Evolutionary conservation across 169 alveolate genomes (phyloP).

Genomic region (Theileria equi): DNA sequence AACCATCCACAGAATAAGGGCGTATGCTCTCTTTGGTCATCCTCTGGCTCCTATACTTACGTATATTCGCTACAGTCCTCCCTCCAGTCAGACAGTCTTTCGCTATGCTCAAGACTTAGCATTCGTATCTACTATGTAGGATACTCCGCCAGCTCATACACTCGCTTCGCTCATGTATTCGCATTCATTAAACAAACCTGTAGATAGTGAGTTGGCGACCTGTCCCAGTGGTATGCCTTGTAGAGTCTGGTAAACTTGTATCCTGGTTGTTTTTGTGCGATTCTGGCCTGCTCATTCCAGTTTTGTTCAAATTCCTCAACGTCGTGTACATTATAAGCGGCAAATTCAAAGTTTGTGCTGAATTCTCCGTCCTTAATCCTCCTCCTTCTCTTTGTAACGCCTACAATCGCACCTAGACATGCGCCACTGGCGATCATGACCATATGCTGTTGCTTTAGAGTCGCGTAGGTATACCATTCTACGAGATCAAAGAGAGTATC

Average conservation of each 20-base stretch:
- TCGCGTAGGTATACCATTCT: constrained; percentile 63
- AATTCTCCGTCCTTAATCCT: constrained; percentile 68
- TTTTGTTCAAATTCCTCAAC: constrained; percentile 56
- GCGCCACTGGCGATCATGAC: constrained; percentile 69
- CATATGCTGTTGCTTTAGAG: constrained; percentile 70
- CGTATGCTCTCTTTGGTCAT: too few relatives aligned
- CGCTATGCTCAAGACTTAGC: constrained; percentile 14
- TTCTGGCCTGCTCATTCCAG: constrained; percentile 62
- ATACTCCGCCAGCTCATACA: too few relatives aligned
- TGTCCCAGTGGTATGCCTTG: constrained; percentile 65
- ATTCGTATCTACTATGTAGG: too few relatives aligned
- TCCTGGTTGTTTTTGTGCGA: constrained; percentile 65
- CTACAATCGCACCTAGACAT: constrained; percentile 68
- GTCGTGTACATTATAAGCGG: constrained; percentile 58
- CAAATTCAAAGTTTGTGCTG: constrained; percentile 68
- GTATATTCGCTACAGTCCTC: background rate
- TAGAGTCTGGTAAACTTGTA: constrained; percentile 69
- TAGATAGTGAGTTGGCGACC: constrained; percentile 63
- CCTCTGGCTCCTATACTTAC: too few relatives aligned
- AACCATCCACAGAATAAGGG: too few relatives aligned
- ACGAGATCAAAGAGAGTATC: constrained; percentile 36
- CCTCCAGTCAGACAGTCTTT: background rate
- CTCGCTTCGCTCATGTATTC: too few relatives aligned
- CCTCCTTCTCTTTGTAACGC: constrained; percentile 34
- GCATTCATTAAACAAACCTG: constrained; percentile 55